Conservation (phyloP, 495 filamentous ascomycete genomes). For the Tricharina praecox region DNA sequence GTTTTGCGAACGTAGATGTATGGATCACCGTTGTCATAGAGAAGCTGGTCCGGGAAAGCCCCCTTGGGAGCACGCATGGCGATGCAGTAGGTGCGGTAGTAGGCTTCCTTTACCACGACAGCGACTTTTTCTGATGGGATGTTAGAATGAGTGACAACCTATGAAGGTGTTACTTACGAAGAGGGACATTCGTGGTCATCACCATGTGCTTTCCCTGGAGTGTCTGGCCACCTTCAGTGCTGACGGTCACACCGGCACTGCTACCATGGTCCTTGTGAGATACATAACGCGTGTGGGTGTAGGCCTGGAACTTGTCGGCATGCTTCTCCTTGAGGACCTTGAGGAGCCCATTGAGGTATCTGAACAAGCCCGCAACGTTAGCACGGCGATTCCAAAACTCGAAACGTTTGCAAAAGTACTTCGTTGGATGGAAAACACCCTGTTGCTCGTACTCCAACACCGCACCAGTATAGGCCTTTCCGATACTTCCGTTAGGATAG, state of each 20-base stretch:
- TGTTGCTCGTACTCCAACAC: conserved; percentile 34
- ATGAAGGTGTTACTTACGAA: conserved; percentile 32
- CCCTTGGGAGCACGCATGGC: conserved; percentile 38
- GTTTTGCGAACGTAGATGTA: conserved; percentile 42
- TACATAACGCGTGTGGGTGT: conserved; percentile 34
- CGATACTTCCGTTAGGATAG: conserved; percentile 34
- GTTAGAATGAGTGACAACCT: background rate
- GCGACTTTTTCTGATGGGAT: conserved; percentile 31
- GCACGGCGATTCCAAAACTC: background rate
- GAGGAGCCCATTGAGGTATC: conserved; percentile 36
- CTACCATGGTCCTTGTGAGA: conserved; percentile 35
- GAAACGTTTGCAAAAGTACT: conserved; percentile 5
- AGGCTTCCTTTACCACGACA: conserved; percentile 29
- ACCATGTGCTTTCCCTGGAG: conserved; percentile 35
- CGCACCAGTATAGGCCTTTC: conserved; percentile 35
- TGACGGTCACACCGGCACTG: conserved; percentile 29
- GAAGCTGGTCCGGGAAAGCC: conserved; percentile 35
- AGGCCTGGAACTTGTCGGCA: conserved; percentile 34
- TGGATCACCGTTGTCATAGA: conserved; percentile 38
- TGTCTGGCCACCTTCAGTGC: conserved; percentile 33
- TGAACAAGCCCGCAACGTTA: background rate
- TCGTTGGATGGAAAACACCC: conserved; percentile 43
- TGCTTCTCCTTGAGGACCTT: conserved; percentile 35
- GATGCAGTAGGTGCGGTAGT: conserved; percentile 40
- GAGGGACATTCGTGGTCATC: conserved; percentile 39